Conservation (phyloP, 495 filamentous ascomycete species). For the Daldinia bambusicola region DNA sequence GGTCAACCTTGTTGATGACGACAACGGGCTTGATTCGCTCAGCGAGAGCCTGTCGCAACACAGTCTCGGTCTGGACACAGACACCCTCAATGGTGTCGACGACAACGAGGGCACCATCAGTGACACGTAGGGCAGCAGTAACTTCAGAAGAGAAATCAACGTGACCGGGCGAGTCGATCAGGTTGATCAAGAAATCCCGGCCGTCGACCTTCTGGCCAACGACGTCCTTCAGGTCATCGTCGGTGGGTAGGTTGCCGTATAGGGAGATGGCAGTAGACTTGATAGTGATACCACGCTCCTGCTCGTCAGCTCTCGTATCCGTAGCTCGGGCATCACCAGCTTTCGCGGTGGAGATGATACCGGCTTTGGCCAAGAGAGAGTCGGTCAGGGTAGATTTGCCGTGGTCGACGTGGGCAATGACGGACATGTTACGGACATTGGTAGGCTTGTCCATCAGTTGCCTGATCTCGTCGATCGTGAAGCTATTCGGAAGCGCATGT, state of each 20-base stretch:
- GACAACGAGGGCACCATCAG: constrained; percentile 98
- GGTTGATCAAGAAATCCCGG: constrained; percentile 98
- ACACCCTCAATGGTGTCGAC: constrained; percentile 99
- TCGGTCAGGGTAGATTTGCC: constrained; percentile 99
- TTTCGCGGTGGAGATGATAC: constrained; percentile 99
- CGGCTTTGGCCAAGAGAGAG: constrained; percentile 97
- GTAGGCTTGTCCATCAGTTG: constrained; percentile 94
- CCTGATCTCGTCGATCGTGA: constrained; percentile 99
- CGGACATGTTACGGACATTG: constrained; percentile 99
- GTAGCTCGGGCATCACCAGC: constrained; percentile 95
- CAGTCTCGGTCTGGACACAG: constrained; percentile 99
- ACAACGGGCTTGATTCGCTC: constrained; percentile 99
- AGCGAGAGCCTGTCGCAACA: constrained; percentile 97
- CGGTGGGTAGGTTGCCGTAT: constrained; percentile 82
- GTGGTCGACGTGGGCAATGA: constrained; percentile 99
- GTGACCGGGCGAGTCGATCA: constrained; percentile 99
- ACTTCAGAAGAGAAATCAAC: constrained; percentile 99
- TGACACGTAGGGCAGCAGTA: constrained; percentile 99
- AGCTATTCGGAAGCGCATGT: constrained; percentile 68
- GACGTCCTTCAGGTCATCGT: constrained; percentile 95
- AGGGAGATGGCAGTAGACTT: constrained; percentile 99
- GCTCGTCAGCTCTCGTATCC: constrained; percentile 96
- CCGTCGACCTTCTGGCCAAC: constrained; percentile 81
- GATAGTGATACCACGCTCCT: constrained; percentile 99
- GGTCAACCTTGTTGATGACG: constrained; percentile 99